Percentiles rank a stretch among this genome's conserved stretches.
Evolutionary conservation across 228 moss, liverwort and hornwort genomes (phyloP).

Genomic region (Sphagnum magellanicum): DNA sequence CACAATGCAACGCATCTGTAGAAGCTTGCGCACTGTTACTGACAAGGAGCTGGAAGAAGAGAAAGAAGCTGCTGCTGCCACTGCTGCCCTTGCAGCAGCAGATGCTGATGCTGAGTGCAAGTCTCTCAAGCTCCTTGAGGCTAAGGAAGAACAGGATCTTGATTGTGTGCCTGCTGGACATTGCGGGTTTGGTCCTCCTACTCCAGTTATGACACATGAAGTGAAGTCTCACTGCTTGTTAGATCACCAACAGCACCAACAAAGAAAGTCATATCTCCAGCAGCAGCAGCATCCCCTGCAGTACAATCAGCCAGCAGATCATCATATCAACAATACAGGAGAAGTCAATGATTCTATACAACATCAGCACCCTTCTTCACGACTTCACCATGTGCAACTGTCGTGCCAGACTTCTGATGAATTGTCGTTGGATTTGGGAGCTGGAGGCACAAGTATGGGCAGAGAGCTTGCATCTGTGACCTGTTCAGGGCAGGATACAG

Average conservation of each 20-base stretch:
- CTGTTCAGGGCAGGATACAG: conserved; percentile 25
- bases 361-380: conserved; percentile 21
- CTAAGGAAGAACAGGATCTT: conserved; percentile 1
- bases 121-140: conserved; percentile 6
- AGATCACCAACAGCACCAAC: conserved; percentile 13
- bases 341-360: conserved; percentile 33
- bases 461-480: conserved; percentile 16
- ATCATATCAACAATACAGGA: conserved; percentile 21
- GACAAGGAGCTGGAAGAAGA: conserved; percentile 78
- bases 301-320: conserved; percentile 17
- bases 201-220: conserved; percentile 13
- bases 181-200: conserved; percentile 16
- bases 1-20: conserved; percentile 95
- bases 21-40: conserved; percentile 85
- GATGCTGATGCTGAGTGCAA: conserved; percentile 34
- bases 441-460: conserved; percentile 36
- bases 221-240: conserved; percentile 14
- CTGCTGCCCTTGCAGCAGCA: conserved; percentile 30
- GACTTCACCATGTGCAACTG: conserved; percentile 22
- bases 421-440: conserved; percentile 38
- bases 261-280: conserved; percentile 3
- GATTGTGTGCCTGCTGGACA: conserved; percentile 8
- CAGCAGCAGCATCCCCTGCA: neutral
- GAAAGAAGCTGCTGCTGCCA: conserved; percentile 21
- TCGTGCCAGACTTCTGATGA: conserved; percentile 23